Evolutionary conservation across 169 alveolate genomes (phyloP).

Genomic region (Babesia bigemina): DNA sequence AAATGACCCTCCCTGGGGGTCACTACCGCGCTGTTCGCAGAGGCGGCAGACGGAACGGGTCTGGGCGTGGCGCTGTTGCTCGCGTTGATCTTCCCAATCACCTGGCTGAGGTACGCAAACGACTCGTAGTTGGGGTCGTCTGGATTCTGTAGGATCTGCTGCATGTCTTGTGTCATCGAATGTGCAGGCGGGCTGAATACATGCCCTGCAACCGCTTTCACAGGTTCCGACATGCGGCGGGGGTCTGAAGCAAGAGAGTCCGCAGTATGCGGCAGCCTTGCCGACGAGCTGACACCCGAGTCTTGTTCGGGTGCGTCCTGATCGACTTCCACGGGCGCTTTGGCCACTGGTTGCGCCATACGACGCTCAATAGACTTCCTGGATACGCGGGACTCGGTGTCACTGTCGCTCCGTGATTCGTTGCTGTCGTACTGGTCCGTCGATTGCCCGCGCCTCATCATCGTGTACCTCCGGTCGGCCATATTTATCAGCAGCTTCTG

Average conservation of each 20-base stretch:
- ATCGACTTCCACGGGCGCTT: neutral
- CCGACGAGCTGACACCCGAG: neutral
- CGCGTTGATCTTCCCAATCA: neutral
- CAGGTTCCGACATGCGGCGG: neutral
- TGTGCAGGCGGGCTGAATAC: neutral
- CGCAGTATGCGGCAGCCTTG: neutral
- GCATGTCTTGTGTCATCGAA: neutral
- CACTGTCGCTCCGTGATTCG: slow-evolving; percentile 5
- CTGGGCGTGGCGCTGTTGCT: neutral
- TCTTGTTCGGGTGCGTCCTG: neutral
- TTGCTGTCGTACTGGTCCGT: neutral
- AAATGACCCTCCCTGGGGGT: slow-evolving; percentile 24
- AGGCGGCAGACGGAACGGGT: neutral
- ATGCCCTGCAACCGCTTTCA: neutral
- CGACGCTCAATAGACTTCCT: neutral
- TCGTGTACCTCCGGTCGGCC: slow-evolving; percentile 2
- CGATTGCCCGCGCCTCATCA: neutral
- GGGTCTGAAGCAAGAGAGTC: neutral
- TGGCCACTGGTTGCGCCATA: neutral
- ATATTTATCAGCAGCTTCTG: neutral
- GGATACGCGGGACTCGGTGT: neutral
- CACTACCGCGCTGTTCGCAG: neutral
- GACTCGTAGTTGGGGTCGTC: slow-evolving; percentile 32
- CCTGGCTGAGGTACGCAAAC: slow-evolving; percentile 19
- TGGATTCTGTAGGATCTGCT: neutral